Evolutionary conservation across 108 stramenopile species (phyloP), one percentile per base, ranked within the genome.

Genomic region (Skeletonema menzelii): DNA sequence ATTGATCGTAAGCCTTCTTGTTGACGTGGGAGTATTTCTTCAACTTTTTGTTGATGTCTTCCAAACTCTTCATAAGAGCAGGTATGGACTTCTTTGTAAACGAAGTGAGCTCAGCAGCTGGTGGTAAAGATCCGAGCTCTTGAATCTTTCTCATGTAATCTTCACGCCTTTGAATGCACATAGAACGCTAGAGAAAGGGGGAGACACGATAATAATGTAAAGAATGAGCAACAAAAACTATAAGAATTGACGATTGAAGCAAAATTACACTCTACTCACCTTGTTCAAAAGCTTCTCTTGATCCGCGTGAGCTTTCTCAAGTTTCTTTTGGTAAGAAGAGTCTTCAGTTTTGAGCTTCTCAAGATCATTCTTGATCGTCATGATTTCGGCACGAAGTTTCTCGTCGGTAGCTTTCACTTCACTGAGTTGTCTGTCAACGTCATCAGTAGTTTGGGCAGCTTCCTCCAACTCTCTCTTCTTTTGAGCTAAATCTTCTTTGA

Each of bases 1-100:
- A 99, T 81, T 99, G 99, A 81, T 99, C 98, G 58, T 97, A 96
- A 0, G 99, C 99, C 84, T 99, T 99, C 80, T 98, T 98, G 91
- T 99, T 99, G 56, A 99, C 98, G 64, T 98, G 97, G 32, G 91
- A 90, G 81, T 95, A 99, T 76, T 97, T 95, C 66, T 98, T 96
- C 67, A 98, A 84, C 57, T 93, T 85, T 70, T 94, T 93, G 79
- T 98, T 95, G 73, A 90, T 90, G 19, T 84, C 77, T 57, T 98
- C 95, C 60, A 99, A 82, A 34, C 76, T 68, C 35, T 81, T 83
- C 86, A 97, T 95, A 31, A 99, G 75, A 8, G 79, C 90, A 37
- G 88, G 62, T 59, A 95, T 96, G 24, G 89, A 74, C 59, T 86
- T 70, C 27, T 85, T 77, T 62, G 85, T 72, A 82, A 87, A 92